Conservation (phyloP, 78 protist genomes). For the Dictyostelium brefeldianum region DNA sequence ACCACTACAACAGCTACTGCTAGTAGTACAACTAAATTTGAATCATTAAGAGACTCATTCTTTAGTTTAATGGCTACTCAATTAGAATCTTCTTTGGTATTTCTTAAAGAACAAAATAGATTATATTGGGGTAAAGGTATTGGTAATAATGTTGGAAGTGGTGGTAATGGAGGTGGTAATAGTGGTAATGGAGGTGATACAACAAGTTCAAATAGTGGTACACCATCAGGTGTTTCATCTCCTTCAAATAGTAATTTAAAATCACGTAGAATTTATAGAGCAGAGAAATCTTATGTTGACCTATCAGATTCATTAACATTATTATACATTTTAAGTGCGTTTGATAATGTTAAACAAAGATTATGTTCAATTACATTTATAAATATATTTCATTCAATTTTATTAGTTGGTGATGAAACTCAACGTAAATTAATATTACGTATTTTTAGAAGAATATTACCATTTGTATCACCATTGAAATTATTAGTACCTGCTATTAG, state of each 20-base stretch:
- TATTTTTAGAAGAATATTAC: slow-evolving; percentile 71
- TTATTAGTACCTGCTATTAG: slow-evolving; percentile 19
- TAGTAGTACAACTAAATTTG: background rate
- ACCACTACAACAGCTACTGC: background rate
- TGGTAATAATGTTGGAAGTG: background rate
- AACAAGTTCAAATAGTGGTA: background rate
- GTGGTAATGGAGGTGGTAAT: background rate
- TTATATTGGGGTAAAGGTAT: slow-evolving; percentile 50
- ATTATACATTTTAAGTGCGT: slow-evolving; percentile 48
- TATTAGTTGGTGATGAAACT: slow-evolving; percentile 77
- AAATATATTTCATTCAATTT: slow-evolving; percentile 54
- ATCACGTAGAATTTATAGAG: slow-evolving; percentile 42
- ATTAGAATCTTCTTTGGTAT: slow-evolving; percentile 35
- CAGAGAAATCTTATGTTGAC: slow-evolving; percentile 34
- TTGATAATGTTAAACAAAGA: slow-evolving; percentile 58
- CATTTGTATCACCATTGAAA: slow-evolving; percentile 36
- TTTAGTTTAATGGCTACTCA: slow-evolving; percentile 66
- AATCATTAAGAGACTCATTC: slow-evolving; percentile 62
- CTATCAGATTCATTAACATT: slow-evolving; percentile 40
- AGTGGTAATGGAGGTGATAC: background rate
- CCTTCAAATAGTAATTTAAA: background rate
- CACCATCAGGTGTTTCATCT: background rate
- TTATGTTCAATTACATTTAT: slow-evolving; percentile 36
- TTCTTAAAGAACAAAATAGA: slow-evolving; percentile 49
- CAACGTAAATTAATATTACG: slow-evolving; percentile 60